Evolutionary conservation across 805 yeast genomes (phyloP).

Genomic region (Saccharomycopsis sp.): DNA sequence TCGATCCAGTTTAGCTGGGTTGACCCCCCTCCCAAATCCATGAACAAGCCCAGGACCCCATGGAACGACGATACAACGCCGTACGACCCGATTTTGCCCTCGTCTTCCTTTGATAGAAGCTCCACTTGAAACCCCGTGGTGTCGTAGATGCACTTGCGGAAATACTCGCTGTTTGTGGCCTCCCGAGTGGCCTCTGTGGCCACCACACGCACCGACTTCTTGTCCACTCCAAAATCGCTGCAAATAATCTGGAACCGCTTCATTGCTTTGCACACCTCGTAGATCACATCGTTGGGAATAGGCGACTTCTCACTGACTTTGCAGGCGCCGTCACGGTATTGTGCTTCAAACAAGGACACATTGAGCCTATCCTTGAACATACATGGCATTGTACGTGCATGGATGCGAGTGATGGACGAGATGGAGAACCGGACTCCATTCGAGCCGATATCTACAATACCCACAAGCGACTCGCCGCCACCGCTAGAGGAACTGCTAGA

Average conservation of each 20-base stretch:
- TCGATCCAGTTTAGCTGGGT: slow-evolving; percentile 66
- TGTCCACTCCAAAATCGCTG: slow-evolving; percentile 65
- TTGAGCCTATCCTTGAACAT: slow-evolving; percentile 70
- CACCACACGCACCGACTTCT: slow-evolving; percentile 53
- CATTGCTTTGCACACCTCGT: slow-evolving; percentile 57
- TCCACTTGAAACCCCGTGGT: slow-evolving; percentile 63
- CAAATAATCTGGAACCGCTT: slow-evolving; percentile 63
- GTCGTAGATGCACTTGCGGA: slow-evolving; percentile 47
- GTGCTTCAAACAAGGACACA: slow-evolving; percentile 60
- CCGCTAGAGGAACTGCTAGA: slow-evolving; percentile 42
- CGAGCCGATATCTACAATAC: slow-evolving; percentile 72
- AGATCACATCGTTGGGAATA: slow-evolving; percentile 49
- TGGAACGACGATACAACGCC: slow-evolving; percentile 73
- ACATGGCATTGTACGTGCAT: slow-evolving; percentile 72
- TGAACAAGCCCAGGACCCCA: slow-evolving; percentile 56
- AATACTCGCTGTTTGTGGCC: slow-evolving; percentile 56
- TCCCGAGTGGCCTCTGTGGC: slow-evolving; percentile 73
- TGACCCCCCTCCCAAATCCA: slow-evolving; percentile 71
- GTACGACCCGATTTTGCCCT: slow-evolving; percentile 59
- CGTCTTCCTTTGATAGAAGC: slow-evolving; percentile 53
- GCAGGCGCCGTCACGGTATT: slow-evolving; percentile 34
- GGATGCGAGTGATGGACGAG: slow-evolving; percentile 59
- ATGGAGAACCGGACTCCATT: slow-evolving; percentile 70
- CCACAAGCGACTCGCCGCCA: slow-evolving; percentile 51
- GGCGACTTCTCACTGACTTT: slow-evolving; percentile 36